Conservation (phyloP, 371 early-diverging fungal genomes). For the Ecytonucleospora hepatopenaei region DNA sequence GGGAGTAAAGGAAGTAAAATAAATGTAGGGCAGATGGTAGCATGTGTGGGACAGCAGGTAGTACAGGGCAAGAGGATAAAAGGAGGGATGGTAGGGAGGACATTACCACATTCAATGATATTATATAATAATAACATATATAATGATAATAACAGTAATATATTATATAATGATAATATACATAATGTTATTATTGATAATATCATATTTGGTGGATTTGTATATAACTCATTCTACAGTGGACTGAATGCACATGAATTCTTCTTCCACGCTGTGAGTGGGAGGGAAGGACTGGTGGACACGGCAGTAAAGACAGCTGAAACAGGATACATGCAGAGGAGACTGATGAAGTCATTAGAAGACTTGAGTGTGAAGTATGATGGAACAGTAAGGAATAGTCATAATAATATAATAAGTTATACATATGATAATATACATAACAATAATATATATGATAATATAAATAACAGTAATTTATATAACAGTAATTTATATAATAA, state of each 20-base stretch:
- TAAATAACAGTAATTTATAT: slow-evolving; percentile 16
- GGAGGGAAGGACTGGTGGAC: slow-evolving; percentile 98
- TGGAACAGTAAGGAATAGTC: slow-evolving; percentile 46
- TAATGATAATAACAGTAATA: slow-evolving; percentile 71
- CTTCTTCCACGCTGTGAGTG: slow-evolving; percentile 94
- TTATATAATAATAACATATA: slow-evolving; percentile 70
- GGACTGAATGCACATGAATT: slow-evolving; percentile 89
- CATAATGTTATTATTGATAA: slow-evolving; percentile 61
- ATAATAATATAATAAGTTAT: slow-evolving; percentile 28
- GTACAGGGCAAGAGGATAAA: slow-evolving; percentile 87
- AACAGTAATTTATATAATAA: neutral
- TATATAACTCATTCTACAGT: slow-evolving; percentile 81
- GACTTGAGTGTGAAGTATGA: slow-evolving; percentile 51
- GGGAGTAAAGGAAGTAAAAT: slow-evolving; percentile 91
- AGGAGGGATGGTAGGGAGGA: slow-evolving; percentile 83
- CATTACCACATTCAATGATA: slow-evolving; percentile 74
- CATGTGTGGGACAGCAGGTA: slow-evolving; percentile 98
- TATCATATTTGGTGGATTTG: slow-evolving; percentile 72
- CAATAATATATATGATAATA: too few relatives aligned
- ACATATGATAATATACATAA: slow-evolving; percentile 33
- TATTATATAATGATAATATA: slow-evolving; percentile 68
- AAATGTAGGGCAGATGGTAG: slow-evolving; percentile 98
- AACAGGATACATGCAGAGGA: slow-evolving; percentile 95
- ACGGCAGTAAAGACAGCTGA: slow-evolving; percentile 97
- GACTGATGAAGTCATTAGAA: slow-evolving; percentile 73